Base-by-base conservation (phyloP, 2,329 filamentous ascomycete genomes). In the Claviceps africana region DNA sequence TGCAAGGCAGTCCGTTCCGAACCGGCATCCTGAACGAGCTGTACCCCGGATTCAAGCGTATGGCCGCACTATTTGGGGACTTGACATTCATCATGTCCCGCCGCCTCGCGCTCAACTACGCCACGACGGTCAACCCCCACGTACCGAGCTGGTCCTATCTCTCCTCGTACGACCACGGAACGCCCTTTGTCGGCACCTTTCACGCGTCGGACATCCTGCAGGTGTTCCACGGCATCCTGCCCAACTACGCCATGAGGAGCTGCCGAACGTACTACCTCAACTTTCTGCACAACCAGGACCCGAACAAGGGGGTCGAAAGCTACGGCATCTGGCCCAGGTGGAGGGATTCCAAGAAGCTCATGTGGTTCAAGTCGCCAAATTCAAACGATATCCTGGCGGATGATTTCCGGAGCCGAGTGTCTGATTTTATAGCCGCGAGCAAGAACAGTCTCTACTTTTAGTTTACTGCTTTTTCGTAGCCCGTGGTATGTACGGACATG, bases 121-220 rank as follows among this genome's bases (percentile, higher is more conserved):
- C 78, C 1, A 60, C 64, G 0, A 51, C 67, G 1, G 67, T 70
- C 13, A 74, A 80, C 56, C 81, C 82, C 0, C 46, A 60, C n/a
- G 78, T 88, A 0, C 80, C 81, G 0, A 70, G 72, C 1, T 93
- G 85, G 85, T 87, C 83, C 0, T 93, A 89, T 67, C 75, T 93
- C 1, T 69, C 82, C 0, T 83, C 80, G 0, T 90, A 90, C 67
- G 67, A 84, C 69, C 80, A 83, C 62, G 82, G 82, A 10, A 83
- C 81, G 0, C 83, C 86, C 0, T 67, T 90, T 47, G 65, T 91
- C 0, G 87, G 88, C 19, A 90, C 86, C 0, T 85, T 88, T 67
- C 88, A 93, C 64, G 83, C 67, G 15, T 79, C 76, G 1, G 86
- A 90, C 58, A 59, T 90, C 1, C 58, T 87, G 3, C 79, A 85